A percentile compares a stretch with the other conserved stretches of the same genome.
Evolutionary conservation across 1,139 yeast species (phyloP).

Genomic region (Schizosaccharomyces versatilis): DNA sequence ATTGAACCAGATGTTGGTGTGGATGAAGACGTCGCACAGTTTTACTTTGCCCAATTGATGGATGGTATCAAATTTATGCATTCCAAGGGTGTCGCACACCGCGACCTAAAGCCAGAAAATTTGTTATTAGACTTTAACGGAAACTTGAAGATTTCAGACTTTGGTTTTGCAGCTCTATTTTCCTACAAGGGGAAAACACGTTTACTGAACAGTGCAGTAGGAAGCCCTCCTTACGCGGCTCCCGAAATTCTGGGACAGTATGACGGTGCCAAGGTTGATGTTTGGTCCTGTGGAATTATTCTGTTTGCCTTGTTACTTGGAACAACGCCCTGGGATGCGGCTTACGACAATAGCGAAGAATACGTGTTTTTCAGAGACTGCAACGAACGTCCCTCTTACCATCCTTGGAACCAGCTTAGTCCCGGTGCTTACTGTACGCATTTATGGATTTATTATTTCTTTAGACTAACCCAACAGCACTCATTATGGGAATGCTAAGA

Average conservation of each 20-base stretch:
- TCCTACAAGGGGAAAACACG: constrained; percentile 27
- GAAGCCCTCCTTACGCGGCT: constrained; percentile 53
- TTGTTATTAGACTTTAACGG: constrained; percentile 48
- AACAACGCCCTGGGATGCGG: constrained; percentile 46
- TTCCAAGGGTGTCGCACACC: constrained; percentile 53
- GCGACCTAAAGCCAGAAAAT: constrained; percentile 74
- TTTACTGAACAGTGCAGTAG: constrained; percentile 21
- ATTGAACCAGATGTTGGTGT: constrained; percentile 56
- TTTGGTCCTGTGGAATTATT: constrained; percentile 47
- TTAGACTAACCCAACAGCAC: constrained; percentile 27
- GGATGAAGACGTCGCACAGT: constrained; percentile 41
- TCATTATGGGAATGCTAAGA: constrained; percentile 32
- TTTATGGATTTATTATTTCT: constrained; percentile 28
- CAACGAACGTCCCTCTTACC: constrained; percentile 15
- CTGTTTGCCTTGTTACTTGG: constrained; percentile 38
- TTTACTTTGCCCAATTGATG: constrained; percentile 40
- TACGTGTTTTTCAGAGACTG: constrained; percentile 22
- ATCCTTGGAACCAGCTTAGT: constrained; percentile 25
- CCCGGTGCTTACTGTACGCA: constrained; percentile 28
- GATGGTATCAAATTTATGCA: constrained; percentile 40
- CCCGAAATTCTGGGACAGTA: constrained; percentile 29
- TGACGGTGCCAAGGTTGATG: constrained; percentile 32
- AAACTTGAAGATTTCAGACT: constrained; percentile 44
- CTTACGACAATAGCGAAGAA: constrained; percentile 23
- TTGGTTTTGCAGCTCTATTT: constrained; percentile 43